Evolutionary conservation across 106 monocot genomes (phyloP).

Genomic region (Gastrodia elata): DNA sequence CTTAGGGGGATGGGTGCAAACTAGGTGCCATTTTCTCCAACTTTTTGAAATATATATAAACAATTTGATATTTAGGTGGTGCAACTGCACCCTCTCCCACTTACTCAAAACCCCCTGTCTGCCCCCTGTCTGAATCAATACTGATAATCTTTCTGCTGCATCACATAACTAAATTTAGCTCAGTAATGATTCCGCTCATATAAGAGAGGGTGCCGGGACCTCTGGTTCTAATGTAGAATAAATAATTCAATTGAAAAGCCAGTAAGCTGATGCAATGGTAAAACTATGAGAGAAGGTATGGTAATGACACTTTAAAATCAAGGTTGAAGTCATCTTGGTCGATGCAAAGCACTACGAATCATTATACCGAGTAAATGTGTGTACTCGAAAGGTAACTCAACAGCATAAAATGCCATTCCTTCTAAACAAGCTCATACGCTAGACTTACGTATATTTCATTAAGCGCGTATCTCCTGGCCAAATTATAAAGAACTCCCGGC

Average conservation of each 20-base stretch:
- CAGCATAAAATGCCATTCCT: background rate
- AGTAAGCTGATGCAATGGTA: background rate
- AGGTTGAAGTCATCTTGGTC: background rate
- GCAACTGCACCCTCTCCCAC: no score
- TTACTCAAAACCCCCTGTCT: no score
- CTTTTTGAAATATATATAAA: no score
- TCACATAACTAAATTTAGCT: background rate
- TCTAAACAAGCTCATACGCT: background rate
- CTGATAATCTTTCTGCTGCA: background rate
- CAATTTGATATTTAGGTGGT: no score
- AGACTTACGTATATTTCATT: slow-evolving; percentile 64
- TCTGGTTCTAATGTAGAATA: background rate
- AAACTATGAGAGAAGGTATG: background rate
- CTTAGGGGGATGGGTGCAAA: no score
- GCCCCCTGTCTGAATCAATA: no score
- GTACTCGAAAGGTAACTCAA: background rate
- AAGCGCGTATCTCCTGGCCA: slow-evolving; percentile 45
- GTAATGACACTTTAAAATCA: background rate
- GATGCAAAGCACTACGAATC: background rate
- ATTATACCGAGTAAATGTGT: background rate
- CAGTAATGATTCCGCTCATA: background rate
- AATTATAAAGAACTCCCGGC: slow-evolving; percentile 63
- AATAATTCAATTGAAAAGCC: background rate
- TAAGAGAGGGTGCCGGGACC: background rate
- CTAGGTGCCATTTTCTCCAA: no score